Evolutionary conservation across 2,329 filamentous ascomycete genomes (phyloP).

Genomic region (Peltaster fructicola): DNA sequence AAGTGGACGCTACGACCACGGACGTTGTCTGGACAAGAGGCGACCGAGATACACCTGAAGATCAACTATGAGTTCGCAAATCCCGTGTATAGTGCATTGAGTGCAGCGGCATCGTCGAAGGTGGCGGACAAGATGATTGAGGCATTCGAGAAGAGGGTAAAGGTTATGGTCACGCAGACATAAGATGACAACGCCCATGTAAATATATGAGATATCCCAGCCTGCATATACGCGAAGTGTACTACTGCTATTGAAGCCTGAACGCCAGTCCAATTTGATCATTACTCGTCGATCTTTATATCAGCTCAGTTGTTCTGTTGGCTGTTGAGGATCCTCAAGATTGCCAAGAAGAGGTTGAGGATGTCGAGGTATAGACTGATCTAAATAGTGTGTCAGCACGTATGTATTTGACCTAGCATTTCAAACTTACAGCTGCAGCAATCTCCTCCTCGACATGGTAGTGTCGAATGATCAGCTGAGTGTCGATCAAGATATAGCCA

Average conservation of each 20-base stretch:
- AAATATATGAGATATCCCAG: too few relatives aligned
- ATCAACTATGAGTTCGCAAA: slow-evolving; percentile 77
- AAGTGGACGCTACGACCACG: slow-evolving; percentile 44
- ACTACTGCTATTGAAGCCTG: too few relatives aligned
- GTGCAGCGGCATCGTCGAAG: slow-evolving; percentile 63
- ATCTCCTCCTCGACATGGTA: slow-evolving; percentile 98
- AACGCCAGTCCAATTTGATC: too few relatives aligned
- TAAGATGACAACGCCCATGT: too few relatives aligned
- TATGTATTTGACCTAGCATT: neutral
- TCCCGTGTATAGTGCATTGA: slow-evolving; percentile 71
- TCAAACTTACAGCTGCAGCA: slow-evolving; percentile 55
- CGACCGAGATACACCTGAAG: slow-evolving; percentile 57
- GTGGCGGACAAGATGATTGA: slow-evolving; percentile 79
- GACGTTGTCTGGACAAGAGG: slow-evolving; percentile 23
- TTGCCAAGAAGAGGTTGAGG: slow-evolving; percentile 92
- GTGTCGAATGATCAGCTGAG: slow-evolving; percentile 84
- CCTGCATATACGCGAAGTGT: too few relatives aligned
- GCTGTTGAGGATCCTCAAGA: slow-evolving; percentile 89
- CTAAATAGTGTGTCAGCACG: neutral
- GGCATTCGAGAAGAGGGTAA: slow-evolving; percentile 74
- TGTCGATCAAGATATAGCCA: slow-evolving; percentile 89
- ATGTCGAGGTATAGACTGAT: slow-evolving; percentile 93
- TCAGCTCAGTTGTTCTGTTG: slow-evolving; percentile 77
- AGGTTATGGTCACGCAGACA: slow-evolving; percentile 33
- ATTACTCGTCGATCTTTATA: too few relatives aligned